These are phyloP conservation scores for Orbilia blumenaviensis DNA, from an alignment of 2,329 filamentous ascomycete genomes.

Conservation along the genomic window DNA sequence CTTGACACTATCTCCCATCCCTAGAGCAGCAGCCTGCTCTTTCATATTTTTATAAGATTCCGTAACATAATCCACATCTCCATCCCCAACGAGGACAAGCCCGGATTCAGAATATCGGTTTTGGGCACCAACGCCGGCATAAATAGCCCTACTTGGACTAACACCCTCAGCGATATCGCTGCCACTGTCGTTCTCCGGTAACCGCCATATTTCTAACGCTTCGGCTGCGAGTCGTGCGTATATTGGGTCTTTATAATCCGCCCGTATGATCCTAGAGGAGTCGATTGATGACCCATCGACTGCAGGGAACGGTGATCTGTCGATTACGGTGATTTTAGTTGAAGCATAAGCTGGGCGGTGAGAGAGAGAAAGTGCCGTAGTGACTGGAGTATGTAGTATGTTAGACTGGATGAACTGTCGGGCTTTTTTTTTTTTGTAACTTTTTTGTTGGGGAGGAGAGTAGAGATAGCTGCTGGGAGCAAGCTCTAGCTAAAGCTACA, in stretches of 20 bases:
- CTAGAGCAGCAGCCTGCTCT: slow-evolving; percentile 63
- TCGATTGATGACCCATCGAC: slow-evolving; percentile 71
- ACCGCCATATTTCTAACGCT: slow-evolving; percentile 75
- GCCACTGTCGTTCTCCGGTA: slow-evolving; percentile 39
- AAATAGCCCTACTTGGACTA: slow-evolving; percentile 55
- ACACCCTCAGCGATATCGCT: slow-evolving; percentile 43
- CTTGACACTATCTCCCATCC: slow-evolving; percentile 50
- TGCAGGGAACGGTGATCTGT: slow-evolving; percentile 69
- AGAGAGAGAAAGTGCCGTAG: slow-evolving; percentile 56
- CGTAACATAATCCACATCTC: slow-evolving; percentile 69
- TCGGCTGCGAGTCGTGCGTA: slow-evolving; percentile 78
- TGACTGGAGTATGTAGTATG: slow-evolving; percentile 55
- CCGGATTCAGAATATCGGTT: slow-evolving; percentile 77
- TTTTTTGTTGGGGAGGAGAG: neutral
- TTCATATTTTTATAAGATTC: slow-evolving; percentile 71
- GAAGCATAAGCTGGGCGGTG: slow-evolving; percentile 66
- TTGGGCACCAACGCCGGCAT: slow-evolving; percentile 68
- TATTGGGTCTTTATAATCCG: slow-evolving; percentile 81
- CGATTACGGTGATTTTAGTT: slow-evolving; percentile 70
- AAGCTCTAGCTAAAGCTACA: neutral
- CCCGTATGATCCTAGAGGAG: slow-evolving; percentile 71
- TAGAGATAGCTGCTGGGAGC: neutral
- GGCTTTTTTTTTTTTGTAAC: slow-evolving; percentile 52
- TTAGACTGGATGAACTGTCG: slow-evolving; percentile 58
- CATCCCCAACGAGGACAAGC: slow-evolving; percentile 69